Evolutionary conservation across 345 rosid species (phyloP).

Genomic region (Ceriops decandra): DNA sequence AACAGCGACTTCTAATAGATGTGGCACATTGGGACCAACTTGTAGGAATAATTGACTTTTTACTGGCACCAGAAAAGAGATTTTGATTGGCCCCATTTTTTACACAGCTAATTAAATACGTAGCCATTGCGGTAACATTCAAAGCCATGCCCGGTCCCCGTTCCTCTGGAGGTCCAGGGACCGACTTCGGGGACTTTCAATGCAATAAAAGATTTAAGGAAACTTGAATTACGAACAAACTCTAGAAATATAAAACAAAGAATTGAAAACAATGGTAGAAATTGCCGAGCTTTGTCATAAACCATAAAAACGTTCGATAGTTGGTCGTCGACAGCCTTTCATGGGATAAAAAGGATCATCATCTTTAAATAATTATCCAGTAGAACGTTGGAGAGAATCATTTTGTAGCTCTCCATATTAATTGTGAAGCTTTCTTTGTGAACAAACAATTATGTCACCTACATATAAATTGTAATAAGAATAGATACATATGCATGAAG

Average conservation of each 20-base stretch:
- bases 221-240: too few relatives aligned
- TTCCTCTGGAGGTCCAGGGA: too few relatives aligned
- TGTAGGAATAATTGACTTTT: conserved; percentile 17
- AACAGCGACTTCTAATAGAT: conserved; percentile 9
- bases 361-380: neutral
- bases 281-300: too few relatives aligned
- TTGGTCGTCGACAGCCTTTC: too few relatives aligned
- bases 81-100: conserved; percentile 14
- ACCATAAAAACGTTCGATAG: too few relatives aligned
- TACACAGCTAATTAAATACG: too few relatives aligned
- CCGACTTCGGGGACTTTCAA: too few relatives aligned
- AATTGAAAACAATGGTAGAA: too few relatives aligned
- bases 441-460: neutral
- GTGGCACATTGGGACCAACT: conserved; percentile 25
- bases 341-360: neutral
- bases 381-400: neutral
- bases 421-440: conserved; percentile 2
- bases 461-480: neutral
- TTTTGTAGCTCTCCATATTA: neutral
- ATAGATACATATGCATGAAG: neutral
- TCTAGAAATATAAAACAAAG: too few relatives aligned
- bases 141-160: too few relatives aligned
- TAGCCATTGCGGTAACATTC: too few relatives aligned
- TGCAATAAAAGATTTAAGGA: too few relatives aligned
- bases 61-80: neutral